These are phyloP conservation scores for Phylloporus scabripes DNA, from an alignment of 768 basidiomycete species.

Conservation along the genomic window DNA sequence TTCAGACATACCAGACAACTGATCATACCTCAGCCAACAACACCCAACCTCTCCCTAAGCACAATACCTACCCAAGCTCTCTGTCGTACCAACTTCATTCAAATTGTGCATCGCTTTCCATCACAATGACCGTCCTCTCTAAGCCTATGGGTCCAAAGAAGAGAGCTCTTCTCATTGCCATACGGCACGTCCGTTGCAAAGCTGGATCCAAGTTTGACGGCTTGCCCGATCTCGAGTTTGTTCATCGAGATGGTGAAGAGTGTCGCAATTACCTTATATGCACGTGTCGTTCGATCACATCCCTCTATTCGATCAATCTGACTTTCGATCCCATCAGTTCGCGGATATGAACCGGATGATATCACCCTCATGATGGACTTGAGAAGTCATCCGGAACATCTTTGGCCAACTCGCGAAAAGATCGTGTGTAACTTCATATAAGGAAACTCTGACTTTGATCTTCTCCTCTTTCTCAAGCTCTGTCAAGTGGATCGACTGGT, in stretches of 20 bases:
- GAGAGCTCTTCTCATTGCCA: constrained; percentile 19
- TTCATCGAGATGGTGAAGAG: constrained; percentile 18
- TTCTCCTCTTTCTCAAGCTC: neutral
- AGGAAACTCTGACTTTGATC: neutral
- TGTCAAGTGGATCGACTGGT: constrained; percentile 40
- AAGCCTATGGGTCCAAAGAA: constrained; percentile 3
- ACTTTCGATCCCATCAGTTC: constrained; percentile 25
- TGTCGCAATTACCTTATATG: constrained; percentile 18
- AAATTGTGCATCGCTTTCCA: too few species aligned
- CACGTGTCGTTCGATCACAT: neutral
- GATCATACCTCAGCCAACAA: neutral
- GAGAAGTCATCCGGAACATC: constrained; percentile 19
- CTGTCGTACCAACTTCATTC: neutral
- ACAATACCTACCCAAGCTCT: neutral
- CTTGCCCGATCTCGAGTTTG: constrained; percentile 7
- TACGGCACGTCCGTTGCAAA: constrained; percentile 7
- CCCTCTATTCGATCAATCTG: neutral
- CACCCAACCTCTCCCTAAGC: too few species aligned
- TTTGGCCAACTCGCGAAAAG: constrained; percentile 39
- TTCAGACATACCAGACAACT: too few species aligned
- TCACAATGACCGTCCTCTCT: neutral
- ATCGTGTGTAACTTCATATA: constrained; percentile 33
- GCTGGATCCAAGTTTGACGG: neutral
- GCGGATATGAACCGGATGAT: constrained; percentile 36
- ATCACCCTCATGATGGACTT: constrained; percentile 43